These are phyloP conservation scores for Plasmodium yoelii DNA, from an alignment of 169 alveolate species.

Conservation along the genomic window DNA sequence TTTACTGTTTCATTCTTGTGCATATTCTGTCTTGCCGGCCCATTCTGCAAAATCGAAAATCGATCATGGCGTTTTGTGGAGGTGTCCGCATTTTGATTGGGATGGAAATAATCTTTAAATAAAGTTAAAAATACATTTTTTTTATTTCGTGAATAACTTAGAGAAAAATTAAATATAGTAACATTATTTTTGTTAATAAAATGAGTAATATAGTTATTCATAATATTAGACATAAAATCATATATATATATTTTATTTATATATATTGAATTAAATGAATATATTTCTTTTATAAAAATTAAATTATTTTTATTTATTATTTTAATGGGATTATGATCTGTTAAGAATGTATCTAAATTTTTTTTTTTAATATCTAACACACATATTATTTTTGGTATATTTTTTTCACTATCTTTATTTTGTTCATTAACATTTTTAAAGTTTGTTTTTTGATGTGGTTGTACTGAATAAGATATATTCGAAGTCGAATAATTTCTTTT, in stretches of 20 bases:
- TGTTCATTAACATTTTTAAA: neutral
- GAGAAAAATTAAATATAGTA: constrained; percentile 36
- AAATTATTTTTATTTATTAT: constrained; percentile 14
- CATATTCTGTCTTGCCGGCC: neutral
- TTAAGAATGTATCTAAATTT: constrained; percentile 27
- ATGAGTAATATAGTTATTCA: constrained; percentile 12
- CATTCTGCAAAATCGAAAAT: neutral
- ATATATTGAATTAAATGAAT: constrained; percentile 29
- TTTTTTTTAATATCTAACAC: constrained; percentile 37
- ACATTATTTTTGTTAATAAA: constrained; percentile 28
- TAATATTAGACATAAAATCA: constrained; percentile 23
- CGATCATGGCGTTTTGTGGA: neutral
- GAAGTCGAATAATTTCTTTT: neutral
- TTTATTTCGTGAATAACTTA: constrained; percentile 10
- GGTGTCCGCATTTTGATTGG: constrained; percentile 5
- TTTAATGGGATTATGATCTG: constrained; percentile 11
- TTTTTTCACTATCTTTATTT: neutral
- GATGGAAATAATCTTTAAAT: constrained; percentile 30
- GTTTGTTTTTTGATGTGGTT: neutral
- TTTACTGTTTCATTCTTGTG: no score
- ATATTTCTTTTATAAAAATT: constrained; percentile 15
- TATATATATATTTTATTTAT: constrained; percentile 33
- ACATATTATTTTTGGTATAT: constrained; percentile 15
- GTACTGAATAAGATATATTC: neutral
- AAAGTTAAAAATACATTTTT: constrained; percentile 31